Percentiles rank a stretch among this genome's conserved stretches.
Conservation (phyloP, 2,329 filamentous ascomycete species). For the Neoascochyta sp. region DNA sequence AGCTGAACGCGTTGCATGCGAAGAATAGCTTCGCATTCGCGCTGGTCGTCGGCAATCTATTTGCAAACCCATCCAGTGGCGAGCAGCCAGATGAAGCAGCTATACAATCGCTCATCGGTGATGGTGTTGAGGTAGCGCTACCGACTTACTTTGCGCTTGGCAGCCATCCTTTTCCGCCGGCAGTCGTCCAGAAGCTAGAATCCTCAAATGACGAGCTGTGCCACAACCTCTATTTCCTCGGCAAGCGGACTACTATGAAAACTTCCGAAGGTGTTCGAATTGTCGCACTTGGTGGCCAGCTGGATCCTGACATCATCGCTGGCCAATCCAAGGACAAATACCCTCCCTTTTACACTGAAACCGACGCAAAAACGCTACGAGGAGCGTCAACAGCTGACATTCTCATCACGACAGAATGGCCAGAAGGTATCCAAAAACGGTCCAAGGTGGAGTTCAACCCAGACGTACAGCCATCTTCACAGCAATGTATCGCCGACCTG, state of each 20-base stretch:
- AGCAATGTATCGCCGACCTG: constrained; percentile 72
- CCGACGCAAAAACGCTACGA: constrained; percentile 70
- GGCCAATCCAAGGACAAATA: constrained; percentile 68
- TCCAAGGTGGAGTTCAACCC: constrained; percentile 61
- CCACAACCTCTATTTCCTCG: constrained; percentile 85
- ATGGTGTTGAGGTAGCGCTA: constrained; percentile 70
- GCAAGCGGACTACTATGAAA: constrained; percentile 78
- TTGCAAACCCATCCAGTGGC: constrained; percentile 51
- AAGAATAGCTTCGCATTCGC: constrained; percentile 89
- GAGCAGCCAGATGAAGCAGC: constrained; percentile 54
- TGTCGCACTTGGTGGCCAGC: constrained; percentile 74
- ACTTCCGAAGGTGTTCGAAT: constrained; percentile 87
- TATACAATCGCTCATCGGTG: constrained; percentile 64
- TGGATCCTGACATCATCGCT: constrained; percentile 59
- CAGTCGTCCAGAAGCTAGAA: constrained; percentile 69
- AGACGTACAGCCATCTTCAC: constrained; percentile 53
- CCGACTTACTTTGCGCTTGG: constrained; percentile 90
- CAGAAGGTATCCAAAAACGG: constrained; percentile 64
- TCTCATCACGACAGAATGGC: constrained; percentile 83
- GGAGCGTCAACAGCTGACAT: constrained; percentile 81
- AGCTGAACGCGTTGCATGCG: constrained; percentile 72
- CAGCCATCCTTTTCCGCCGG: constrained; percentile 64
- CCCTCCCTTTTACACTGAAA: constrained; percentile 71
- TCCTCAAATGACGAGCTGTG: constrained; percentile 69
- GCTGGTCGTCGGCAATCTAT: constrained; percentile 80